Base-by-base conservation (phyloP, 352 stramenopile genomes). In the Pythium vanterpoolii region DNA sequence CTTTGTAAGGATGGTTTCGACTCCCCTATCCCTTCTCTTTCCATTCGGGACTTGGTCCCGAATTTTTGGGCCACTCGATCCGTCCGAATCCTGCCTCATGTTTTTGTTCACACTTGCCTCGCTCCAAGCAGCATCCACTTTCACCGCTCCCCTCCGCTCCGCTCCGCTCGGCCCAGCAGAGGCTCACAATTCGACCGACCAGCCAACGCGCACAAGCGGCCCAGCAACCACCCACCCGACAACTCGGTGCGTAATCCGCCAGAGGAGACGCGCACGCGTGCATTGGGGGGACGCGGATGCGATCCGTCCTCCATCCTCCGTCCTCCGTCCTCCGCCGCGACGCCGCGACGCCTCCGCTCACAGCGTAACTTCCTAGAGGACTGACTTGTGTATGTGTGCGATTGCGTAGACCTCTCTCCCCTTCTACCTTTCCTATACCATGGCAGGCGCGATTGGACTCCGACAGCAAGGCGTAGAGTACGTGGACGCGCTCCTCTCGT, bases 361-460 rank as follows among this genome's bases (percentile, higher is more conserved):
- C 36, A 24, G 13, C 11, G 47, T 31, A 18, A 11, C 6, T 16
- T 42, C 34, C 1, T 5, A 2, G 18, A 16, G 18, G 10, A 18
- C 8, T 6, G 8, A 16, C 34, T 42, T 18, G 19, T 40, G 34
- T 40, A 16, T 8, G 34, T 40, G 34, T 10, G 4, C 14, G 3
- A 1, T 5, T 42, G 5, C 36, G 10, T 33, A 57, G 34, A 59
- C 49, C 50, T 36, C n/a, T 19, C 23, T 31, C 33, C n/a, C 45
- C n/a, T 14, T 8, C 51, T 47, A 13, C 14, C 14, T 19, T 14
- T 21, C 11, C 21, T 30, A 19, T 19, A 76, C 52, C 49, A 79
- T 79, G 71, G 68, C 71, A 48, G 71, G 71, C 58, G 71, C 71
- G 57, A 79, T 79, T 55, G 71, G 71, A 79, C 71, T 79, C 48